A percentile compares a stretch with the other conserved stretches of the same genome.
Conservation (phyloP, 139 green algal genomes). For the Klebsormidium nitens region DNA sequence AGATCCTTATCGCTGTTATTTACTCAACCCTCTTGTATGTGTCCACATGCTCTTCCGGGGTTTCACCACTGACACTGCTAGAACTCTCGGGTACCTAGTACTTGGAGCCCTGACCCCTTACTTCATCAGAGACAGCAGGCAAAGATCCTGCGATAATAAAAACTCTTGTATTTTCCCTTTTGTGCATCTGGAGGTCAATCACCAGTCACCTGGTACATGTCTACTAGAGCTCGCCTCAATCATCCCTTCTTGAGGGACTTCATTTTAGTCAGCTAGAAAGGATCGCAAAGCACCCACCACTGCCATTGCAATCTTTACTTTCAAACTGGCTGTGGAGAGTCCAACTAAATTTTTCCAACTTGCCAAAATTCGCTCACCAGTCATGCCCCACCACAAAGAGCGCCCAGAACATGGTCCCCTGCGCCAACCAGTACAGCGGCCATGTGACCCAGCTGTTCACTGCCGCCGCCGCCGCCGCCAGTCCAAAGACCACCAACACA, state of each 20-base stretch:
- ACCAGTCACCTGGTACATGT: background rate
- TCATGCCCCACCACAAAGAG: constrained; percentile 95
- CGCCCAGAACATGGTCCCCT: constrained; percentile 98
- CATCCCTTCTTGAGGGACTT: background rate
- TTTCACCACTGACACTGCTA: too few relatives aligned
- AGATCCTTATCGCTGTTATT: too few relatives aligned
- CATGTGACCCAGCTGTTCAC: constrained; percentile 70
- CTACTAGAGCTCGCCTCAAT: background rate
- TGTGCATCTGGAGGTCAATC: too few relatives aligned
- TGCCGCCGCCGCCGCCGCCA: constrained; percentile 62
- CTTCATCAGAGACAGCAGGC: too few relatives aligned
- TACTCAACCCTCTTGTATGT: too few relatives aligned
- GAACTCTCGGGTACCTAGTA: too few relatives aligned
- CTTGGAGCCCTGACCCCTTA: too few relatives aligned
- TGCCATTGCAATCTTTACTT: too few relatives aligned
- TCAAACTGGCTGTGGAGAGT: background rate
- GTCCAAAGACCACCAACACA: constrained; percentile 71
- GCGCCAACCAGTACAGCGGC: constrained; percentile 90
- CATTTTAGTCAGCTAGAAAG: background rate
- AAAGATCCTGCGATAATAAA: too few relatives aligned
- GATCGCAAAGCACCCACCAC: background rate
- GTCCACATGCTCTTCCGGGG: too few relatives aligned
- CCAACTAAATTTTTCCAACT: background rate
- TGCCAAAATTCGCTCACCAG: constrained; percentile 60
- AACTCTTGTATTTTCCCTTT: too few relatives aligned